Conservation (phyloP, 2,329 filamentous ascomycete species). For the Aspergillus bombycis region DNA sequence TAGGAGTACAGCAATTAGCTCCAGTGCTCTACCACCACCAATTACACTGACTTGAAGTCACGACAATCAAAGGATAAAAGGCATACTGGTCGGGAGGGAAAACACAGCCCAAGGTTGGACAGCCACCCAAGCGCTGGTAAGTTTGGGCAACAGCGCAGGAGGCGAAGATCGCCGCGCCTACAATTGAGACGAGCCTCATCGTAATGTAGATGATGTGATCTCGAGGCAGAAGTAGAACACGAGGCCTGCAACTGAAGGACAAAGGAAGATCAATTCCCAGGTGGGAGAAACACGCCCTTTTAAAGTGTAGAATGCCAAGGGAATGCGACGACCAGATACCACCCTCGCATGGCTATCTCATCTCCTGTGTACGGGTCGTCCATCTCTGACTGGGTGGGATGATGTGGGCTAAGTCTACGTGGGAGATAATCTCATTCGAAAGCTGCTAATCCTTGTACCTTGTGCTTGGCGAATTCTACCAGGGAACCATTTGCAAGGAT, state of each 20-base stretch:
- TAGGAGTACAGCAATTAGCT: background rate
- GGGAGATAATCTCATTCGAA: constrained; percentile 2
- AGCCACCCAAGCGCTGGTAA: constrained; percentile 59
- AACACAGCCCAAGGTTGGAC: constrained; percentile 60
- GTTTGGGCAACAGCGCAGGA: constrained; percentile 50
- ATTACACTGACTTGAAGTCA: background rate
- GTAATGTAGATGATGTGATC: constrained; percentile 1
- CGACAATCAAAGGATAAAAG: background rate
- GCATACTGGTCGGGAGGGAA: constrained; percentile 61
- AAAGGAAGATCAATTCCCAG: constrained; percentile 9
- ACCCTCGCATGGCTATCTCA: background rate
- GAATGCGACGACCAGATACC: background rate
- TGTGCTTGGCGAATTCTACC: constrained; percentile 17
- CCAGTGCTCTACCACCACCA: background rate
- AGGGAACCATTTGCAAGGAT: background rate
- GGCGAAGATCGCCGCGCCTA: constrained; percentile 28
- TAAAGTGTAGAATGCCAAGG: constrained; percentile 1
- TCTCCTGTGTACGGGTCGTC: background rate
- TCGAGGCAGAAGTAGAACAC: background rate
- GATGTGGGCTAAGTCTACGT: background rate
- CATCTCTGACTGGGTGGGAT: background rate
- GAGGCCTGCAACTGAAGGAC: constrained; percentile 10
- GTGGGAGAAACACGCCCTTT: constrained; percentile 4
- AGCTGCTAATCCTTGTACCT: constrained; percentile 10
- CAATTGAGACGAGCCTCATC: constrained; percentile 32